Percentiles rank a stretch among this genome's conserved stretches.
These are phyloP conservation scores for Penicillium waksmanii DNA, from an alignment of 495 filamentous ascomycete genomes.

Conservation along the genomic window DNA sequence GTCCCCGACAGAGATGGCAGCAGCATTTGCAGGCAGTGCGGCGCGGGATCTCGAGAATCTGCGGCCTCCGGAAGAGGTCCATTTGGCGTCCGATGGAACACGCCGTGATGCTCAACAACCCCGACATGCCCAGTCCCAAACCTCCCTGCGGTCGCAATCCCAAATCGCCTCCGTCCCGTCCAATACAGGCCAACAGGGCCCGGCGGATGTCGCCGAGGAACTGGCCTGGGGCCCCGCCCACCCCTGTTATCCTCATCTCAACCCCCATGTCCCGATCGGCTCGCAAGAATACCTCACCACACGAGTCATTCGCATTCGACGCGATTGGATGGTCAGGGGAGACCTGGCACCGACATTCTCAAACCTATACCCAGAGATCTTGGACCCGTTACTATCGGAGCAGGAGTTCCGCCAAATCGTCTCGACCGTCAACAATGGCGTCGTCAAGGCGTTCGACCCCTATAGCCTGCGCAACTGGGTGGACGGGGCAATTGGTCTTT, in stretches of 20 bases:
- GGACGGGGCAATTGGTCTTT: constrained; percentile 73
- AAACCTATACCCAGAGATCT: constrained; percentile 92
- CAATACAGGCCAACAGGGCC: constrained; percentile 49
- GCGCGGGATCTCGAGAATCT: constrained; percentile 34
- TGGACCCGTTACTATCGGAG: constrained; percentile 81
- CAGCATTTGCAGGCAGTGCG: constrained; percentile 43
- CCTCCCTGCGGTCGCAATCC: constrained; percentile 46
- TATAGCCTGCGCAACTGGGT: constrained; percentile 70
- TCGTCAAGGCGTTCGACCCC: constrained; percentile 75
- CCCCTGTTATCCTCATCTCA: constrained; percentile 90
- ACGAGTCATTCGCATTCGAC: constrained; percentile 84
- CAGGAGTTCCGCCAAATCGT: constrained; percentile 82
- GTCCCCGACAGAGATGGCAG: constrained; percentile 49
- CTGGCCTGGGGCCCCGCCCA: constrained; percentile 83
- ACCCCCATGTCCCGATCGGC: constrained; percentile 82
- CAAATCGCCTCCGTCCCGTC: constrained; percentile 47
- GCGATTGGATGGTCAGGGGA: constrained; percentile 88
- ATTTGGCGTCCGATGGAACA: constrained; percentile 33
- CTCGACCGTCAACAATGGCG: constrained; percentile 71
- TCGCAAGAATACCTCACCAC: constrained; percentile 76
- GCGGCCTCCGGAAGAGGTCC: constrained; percentile 38
- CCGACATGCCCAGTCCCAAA: constrained; percentile 44
- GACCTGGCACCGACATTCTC: constrained; percentile 93
- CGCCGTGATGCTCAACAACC: constrained; percentile 30
- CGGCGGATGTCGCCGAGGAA: constrained; percentile 50